These are phyloP conservation scores for Schizopora paradoxa DNA, from an alignment of 1,284 basidiomycete species.

Conservation along the genomic window DNA sequence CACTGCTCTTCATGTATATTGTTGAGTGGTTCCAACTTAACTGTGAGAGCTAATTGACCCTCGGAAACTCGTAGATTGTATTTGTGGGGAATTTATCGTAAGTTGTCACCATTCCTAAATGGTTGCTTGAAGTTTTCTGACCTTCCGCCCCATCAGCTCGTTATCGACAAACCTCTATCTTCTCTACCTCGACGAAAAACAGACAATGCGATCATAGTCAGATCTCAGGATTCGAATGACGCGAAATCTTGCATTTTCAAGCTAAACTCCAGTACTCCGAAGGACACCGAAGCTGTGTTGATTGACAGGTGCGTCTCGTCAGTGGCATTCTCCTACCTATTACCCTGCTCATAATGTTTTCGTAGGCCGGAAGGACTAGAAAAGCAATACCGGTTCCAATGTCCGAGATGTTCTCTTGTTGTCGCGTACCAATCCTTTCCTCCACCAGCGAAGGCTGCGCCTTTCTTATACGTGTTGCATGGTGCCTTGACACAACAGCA, in stretches of 20 bases:
- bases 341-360: not conserved
- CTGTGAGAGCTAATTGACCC: conserved; percentile 22
- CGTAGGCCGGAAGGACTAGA: conserved; percentile 61
- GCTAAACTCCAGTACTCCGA: conserved; percentile 58
- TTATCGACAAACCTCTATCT: conserved; percentile 70
- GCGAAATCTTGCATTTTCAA: conserved; percentile 71
- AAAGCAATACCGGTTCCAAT: conserved; percentile 68
- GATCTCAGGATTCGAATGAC: conserved; percentile 52
- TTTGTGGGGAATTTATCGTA: conserved; percentile 81
- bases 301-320: conserved; percentile 58
- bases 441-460: conserved; percentile 64
- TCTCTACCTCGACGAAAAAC: conserved; percentile 66
- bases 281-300: conserved; percentile 66
- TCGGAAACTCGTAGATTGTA: conserved; percentile 51
- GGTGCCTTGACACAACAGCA: conserved; percentile 75
- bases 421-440: conserved; percentile 72
- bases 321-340: not conserved
- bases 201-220: conserved; percentile 68
- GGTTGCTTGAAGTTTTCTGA: conserved; percentile 17
- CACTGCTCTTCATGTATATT: conserved; percentile 73
- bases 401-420: conserved; percentile 67
- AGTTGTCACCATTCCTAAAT: conserved; percentile 30
- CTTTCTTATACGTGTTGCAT: conserved; percentile 66
- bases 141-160: conserved; percentile 46
- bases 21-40: conserved; percentile 38